Percentiles rank a stretch among this genome's conserved stretches.
Evolutionary conservation across 2,329 filamentous ascomycete species (phyloP).

Genomic region (Bisporella sp.): DNA sequence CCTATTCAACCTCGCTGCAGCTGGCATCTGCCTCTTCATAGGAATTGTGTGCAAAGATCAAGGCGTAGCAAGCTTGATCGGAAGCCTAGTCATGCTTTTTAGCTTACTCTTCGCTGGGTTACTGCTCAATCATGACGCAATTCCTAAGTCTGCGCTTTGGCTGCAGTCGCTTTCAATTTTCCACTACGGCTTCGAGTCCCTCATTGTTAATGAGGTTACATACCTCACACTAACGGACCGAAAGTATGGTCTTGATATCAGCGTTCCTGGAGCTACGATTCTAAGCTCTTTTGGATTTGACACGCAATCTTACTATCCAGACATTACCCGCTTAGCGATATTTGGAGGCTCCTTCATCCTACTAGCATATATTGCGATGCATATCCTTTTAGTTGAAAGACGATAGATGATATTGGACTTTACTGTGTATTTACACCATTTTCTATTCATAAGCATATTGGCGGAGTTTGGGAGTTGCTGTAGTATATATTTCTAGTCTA

Average conservation of each 20-base stretch:
- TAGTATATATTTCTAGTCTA: too few species aligned
- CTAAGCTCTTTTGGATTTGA: constrained; percentile 93
- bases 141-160: constrained; percentile 80
- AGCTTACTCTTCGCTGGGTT: constrained; percentile 91
- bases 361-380: constrained; percentile 87
- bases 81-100: constrained; percentile 95
- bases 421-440: background rate
- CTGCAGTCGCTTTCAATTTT: constrained; percentile 93
- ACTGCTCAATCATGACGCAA: constrained; percentile 88
- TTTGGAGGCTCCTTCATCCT: constrained; percentile 81
- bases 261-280: constrained; percentile 89
- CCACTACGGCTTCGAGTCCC: constrained; percentile 92
- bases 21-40: constrained; percentile 90
- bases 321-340: constrained; percentile 73
- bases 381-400: constrained; percentile 86
- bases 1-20: constrained; percentile 91
- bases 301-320: constrained; percentile 76
- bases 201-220: constrained; percentile 95
- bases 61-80: constrained; percentile 87
- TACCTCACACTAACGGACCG: constrained; percentile 85
- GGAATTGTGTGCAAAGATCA: constrained; percentile 90
- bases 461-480: too few species aligned
- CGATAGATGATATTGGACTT: constrained; percentile 42
- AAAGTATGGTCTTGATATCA: constrained; percentile 94
- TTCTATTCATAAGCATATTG: background rate